A percentile compares a stretch with the other conserved stretches of the same genome.
phyloP scores from a whole-genome alignment of 2,329 filamentous ascomycete genomes.

The Dactylellina leptospora region DNA sequence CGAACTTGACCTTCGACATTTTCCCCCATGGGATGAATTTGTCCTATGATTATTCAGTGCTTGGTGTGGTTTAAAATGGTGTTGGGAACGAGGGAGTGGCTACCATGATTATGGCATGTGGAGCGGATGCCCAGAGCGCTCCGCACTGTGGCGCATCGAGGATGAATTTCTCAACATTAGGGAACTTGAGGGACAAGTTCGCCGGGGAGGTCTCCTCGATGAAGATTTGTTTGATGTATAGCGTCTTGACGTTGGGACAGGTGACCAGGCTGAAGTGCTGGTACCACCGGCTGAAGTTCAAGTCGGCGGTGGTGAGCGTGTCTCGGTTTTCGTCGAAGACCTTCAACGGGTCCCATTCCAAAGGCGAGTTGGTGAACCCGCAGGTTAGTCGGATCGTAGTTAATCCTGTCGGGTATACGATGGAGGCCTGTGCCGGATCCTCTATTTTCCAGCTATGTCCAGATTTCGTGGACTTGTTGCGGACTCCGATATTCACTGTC shows the following conservation, averaged over 20 bases:
- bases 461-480: not conserved
- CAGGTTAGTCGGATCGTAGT: slow-evolving; percentile 14
- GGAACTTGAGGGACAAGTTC: slow-evolving; percentile 16
- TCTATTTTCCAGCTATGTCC: too few species aligned
- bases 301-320: slow-evolving; percentile 18
- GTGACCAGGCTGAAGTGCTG: slow-evolving; percentile 15
- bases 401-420: slow-evolving; percentile 33
- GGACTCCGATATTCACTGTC: slow-evolving; percentile 13
- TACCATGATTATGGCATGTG: not conserved
- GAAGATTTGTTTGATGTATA: not conserved
- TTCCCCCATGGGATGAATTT: slow-evolving; percentile 6
- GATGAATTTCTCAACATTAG: slow-evolving; percentile 21
- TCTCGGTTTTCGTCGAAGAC: slow-evolving; percentile 16
- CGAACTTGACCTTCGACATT: slow-evolving; percentile 6
- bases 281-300: not conserved
- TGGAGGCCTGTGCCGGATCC: not conserved
- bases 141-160: not conserved
- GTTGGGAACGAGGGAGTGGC: not conserved
- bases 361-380: not conserved
- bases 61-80: too few species aligned
- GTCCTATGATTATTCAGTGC: too few species aligned
- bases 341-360: slow-evolving; percentile 1
- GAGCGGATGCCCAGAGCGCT: not conserved
- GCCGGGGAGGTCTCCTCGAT: not conserved
- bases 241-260: slow-evolving; percentile 31